These are phyloP conservation scores for Entomortierella parvispora DNA, from an alignment of 192 early-diverging fungal genomes.

Conservation along the genomic window DNA sequence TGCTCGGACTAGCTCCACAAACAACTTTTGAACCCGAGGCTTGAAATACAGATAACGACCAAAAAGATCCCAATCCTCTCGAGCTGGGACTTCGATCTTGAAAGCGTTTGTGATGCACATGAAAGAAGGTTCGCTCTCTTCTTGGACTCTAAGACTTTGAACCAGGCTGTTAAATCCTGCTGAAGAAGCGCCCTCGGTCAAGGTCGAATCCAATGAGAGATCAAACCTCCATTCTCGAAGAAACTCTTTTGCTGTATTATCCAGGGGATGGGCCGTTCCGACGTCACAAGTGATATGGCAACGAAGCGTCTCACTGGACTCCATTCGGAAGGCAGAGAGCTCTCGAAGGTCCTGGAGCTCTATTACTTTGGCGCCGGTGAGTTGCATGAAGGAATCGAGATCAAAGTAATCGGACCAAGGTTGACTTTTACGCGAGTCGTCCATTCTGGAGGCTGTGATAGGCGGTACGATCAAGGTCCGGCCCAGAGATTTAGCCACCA, in stretches of 20 bases:
- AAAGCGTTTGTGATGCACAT: slow-evolving; percentile 28
- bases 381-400: slow-evolving; percentile 33
- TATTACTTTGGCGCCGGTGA: slow-evolving; percentile 28
- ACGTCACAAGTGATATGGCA: slow-evolving; percentile 43
- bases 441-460: slow-evolving; percentile 8
- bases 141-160: background rate
- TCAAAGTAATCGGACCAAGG: slow-evolving; percentile 45
- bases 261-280: slow-evolving; percentile 28
- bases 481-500: slow-evolving; percentile 26
- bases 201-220: slow-evolving; percentile 2
- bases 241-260: slow-evolving; percentile 32
- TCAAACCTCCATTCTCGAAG: slow-evolving; percentile 43
- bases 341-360: slow-evolving; percentile 24
- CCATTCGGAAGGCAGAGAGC: background rate
- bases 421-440: slow-evolving; percentile 15
- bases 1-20: background rate
- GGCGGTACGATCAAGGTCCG: slow-evolving; percentile 43
- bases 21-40: slow-evolving; percentile 4
- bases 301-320: slow-evolving; percentile 4
- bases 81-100: slow-evolving; percentile 17
- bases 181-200: slow-evolving; percentile 4
- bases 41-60: slow-evolving; percentile 36
- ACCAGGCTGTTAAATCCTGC: slow-evolving; percentile 16
- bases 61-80: slow-evolving; percentile 25
- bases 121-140: slow-evolving; percentile 7